Evolutionary conservation across 495 filamentous ascomycete genomes (phyloP).

Genomic region (Penicillium goetzii): DNA sequence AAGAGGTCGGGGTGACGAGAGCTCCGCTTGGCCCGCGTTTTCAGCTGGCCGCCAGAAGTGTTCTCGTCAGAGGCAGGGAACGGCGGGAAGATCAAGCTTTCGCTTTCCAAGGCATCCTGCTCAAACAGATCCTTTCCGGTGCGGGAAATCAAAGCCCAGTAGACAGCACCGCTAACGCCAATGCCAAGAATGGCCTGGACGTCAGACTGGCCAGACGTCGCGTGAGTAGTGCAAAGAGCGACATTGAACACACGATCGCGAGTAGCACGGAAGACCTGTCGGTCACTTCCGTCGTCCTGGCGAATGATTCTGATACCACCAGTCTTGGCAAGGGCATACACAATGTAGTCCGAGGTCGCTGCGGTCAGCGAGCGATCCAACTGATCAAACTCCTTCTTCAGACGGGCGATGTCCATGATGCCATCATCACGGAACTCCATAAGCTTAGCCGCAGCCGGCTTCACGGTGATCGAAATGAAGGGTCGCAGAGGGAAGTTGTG

Average conservation of each 20-base stretch:
- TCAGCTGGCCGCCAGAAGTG: conserved; percentile 84
- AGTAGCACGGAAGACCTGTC: conserved; percentile 83
- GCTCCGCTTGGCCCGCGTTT: conserved; percentile 90
- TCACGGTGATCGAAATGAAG: conserved; percentile 77
- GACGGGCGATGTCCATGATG: conserved; percentile 83
- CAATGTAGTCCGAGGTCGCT: conserved; percentile 88
- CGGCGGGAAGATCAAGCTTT: conserved; percentile 82
- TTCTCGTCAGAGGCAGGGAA: conserved; percentile 75
- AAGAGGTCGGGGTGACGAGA: conserved; percentile 89
- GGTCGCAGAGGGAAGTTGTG: conserved; percentile 96
- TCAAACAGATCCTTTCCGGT: conserved; percentile 74
- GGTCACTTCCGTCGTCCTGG: conserved; percentile 88
- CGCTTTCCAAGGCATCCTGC: conserved; percentile 69
- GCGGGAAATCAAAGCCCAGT: conserved; percentile 80
- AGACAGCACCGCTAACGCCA: conserved; percentile 89
- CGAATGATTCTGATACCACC: conserved; percentile 90
- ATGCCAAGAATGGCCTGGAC: conserved; percentile 87
- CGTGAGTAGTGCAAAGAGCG: conserved; percentile 68
- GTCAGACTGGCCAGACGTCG: conserved; percentile 45
- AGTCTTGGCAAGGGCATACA: conserved; percentile 88
- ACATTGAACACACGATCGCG: conserved; percentile 94
- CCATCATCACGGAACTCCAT: conserved; percentile 67
- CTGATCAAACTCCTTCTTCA: conserved; percentile 98
- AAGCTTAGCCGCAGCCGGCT: conserved; percentile 42
- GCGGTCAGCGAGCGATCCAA: conserved; percentile 90